Evolutionary conservation across 768 basidiomycete species (phyloP), one percentile per base, ranked within the genome.

Genomic region (Boletus barrowsii): DNA sequence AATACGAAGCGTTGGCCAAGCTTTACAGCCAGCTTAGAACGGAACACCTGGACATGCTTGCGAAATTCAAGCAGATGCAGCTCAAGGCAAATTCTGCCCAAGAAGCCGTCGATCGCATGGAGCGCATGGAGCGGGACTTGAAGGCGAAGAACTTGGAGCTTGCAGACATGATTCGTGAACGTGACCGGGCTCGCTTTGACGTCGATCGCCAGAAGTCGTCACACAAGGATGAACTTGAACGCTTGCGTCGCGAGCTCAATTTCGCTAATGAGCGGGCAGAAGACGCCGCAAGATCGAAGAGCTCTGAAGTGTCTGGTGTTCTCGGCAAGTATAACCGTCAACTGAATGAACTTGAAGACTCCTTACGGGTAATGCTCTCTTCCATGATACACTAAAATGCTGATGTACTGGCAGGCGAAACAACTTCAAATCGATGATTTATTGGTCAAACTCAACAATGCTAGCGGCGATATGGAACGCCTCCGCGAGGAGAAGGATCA

Each of bases 191-290:
- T 35, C 79, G 97, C 42, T 98, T 97, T 65, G 97, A 99, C 60
- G 76, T 98, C 22, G 97, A 99, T 67, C 80, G 97, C 20, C 82
- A 92, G 68, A 98, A 96, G 74, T 83, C 92, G 6, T 87, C 86
- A 47, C 94, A 98, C 70, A 96, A 94, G 67, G 97, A 99, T 53
- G 97, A 99, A 67, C 68, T 92, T 36, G 97, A 98, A 58, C 85
- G 97, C 10, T 66, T 98, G 35, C 90, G 90, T 57, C 87, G 97
- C 30, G 97, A 99, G 65, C 78, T 98, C 53, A 82, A 81, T 63
- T 98, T 97, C 66, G 93, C 97, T 7, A 96, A 97, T 64, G 97
- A 99, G 73, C 88, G 96, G n/a, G 94, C 94, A 2, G 95, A 98
- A 61, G 97, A 99, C 66, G 84, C 90, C 0, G 80, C 89, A 11